Evolutionary conservation across 257 asterid genomes (phyloP), one percentile per base, ranked within the genome.

Genomic region (Plantago ovata): DNA sequence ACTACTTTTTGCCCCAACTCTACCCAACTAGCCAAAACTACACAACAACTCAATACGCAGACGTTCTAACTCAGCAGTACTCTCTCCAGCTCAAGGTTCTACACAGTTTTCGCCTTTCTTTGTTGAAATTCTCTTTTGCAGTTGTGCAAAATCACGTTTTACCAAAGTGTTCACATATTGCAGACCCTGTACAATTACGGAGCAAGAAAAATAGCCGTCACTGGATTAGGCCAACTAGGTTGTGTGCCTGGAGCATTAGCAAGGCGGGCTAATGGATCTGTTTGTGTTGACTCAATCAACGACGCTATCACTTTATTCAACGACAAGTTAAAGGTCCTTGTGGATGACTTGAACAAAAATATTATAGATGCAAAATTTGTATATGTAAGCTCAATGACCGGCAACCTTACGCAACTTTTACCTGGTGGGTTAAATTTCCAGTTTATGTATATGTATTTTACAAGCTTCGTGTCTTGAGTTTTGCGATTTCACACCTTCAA

Each of bases 181-280:
- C 36, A 80, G 86, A 60, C 63, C 14, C 10, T 80, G 45, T 72
- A 74, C 64, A 51, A 40, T 0, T 51, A 62, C 10, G 83, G 86
- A 47, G 83, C 84, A 48, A 63, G 77, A 58, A 80, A 67, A 69
- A 36, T 77, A 39, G 47, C 69, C 0, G 51, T 80, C n/a, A 21
- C 59, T 7, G 77, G 70, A 42, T 20, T 74, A 0, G 73, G 77
- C 13, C 52, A 62, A 32, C 0, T 72, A 44, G 86, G 86, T 10
- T 74, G 74, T 72, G 15, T 48, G 7, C 83, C 86, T 0, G 69
- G 45, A 18, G 23, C 21, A 67, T 3, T 44, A 18, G 44, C 45
- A 0, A 21, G 22, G 39, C 63, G 62, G 9, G 14, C 64, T 0
- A 50, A 47, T 15, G 61, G 56, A 28, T 4, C 60, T 18, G 19